Percentiles rank a stretch among this genome's conserved stretches.
Conservation (phyloP, 352 stramenopile species). For the Thalassiosira sp. region DNA sequence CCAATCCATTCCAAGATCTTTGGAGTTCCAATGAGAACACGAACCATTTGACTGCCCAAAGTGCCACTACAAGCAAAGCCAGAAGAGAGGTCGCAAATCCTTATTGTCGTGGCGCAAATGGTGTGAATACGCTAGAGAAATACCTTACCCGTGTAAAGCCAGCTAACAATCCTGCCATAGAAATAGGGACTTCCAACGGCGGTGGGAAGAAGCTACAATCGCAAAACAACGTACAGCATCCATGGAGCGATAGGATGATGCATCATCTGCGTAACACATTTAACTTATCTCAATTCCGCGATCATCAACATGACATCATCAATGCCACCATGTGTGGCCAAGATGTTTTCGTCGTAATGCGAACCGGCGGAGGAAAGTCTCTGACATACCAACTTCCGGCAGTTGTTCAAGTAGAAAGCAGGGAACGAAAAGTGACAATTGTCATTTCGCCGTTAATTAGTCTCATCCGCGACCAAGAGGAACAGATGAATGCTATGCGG, state of each 20-base stretch:
- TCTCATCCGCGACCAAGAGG: constrained; percentile 91
- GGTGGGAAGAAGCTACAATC: background rate
- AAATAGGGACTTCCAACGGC: background rate
- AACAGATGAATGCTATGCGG: constrained; percentile 84
- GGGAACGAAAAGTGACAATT: constrained; percentile 83
- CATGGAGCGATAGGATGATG: constrained; percentile 48
- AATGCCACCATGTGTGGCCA: constrained; percentile 87
- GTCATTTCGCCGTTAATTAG: constrained; percentile 91
- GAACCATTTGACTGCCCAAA: background rate
- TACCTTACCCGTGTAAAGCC: constrained; percentile 26
- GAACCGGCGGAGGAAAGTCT: constrained; percentile 83
- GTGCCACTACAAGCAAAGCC: background rate
- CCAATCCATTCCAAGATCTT: constrained; percentile 52
- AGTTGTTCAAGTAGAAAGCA: constrained; percentile 77
- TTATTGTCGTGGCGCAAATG: background rate
- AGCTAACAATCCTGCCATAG: background rate
- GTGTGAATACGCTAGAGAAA: constrained; percentile 37
- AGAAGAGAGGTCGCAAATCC: too few relatives aligned
- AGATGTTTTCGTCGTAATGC: constrained; percentile 93
- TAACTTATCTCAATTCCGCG: constrained; percentile 86
- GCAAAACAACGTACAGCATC: constrained; percentile 14
- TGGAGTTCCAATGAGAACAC: constrained; percentile 20
- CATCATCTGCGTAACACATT: constrained; percentile 76
- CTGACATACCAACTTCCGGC: constrained; percentile 90
- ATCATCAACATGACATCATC: constrained; percentile 90